Conservation (phyloP, 208 protist genomes). For the Leishmania aethiopica region DNA sequence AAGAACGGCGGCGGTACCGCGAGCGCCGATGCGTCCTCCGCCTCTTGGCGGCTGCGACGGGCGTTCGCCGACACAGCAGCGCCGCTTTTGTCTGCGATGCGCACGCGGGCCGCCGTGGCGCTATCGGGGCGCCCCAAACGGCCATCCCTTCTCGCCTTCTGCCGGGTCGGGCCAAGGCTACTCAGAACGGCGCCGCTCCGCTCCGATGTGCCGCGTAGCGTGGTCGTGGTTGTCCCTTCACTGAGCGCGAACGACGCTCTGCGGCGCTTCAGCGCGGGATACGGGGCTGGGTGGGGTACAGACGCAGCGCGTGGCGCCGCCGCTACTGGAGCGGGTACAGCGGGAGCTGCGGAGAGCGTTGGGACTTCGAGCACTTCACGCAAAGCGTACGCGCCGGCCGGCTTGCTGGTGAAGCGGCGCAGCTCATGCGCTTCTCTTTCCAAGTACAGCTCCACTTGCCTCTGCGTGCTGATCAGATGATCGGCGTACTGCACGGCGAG, state of each 20-base stretch:
- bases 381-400: constrained; percentile 63
- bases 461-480: constrained; percentile 38
- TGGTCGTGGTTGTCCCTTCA: constrained; percentile 6
- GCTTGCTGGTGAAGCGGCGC: constrained; percentile 57
- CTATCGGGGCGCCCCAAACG: neutral
- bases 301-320: neutral
- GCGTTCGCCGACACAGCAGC: neutral
- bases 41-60: neutral
- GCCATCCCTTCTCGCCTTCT: constrained; percentile 5
- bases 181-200: constrained; percentile 7
- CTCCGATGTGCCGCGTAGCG: constrained; percentile 14
- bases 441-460: constrained; percentile 38
- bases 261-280: constrained; percentile 1
- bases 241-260: neutral
- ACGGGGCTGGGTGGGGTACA: constrained; percentile 1
- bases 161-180: neutral
- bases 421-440: constrained; percentile 43
- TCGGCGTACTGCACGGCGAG: constrained; percentile 33
- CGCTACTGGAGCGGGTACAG: neutral
- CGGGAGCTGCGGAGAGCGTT: neutral
- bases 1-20: constrained; percentile 38
- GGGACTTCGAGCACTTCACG: constrained; percentile 59
- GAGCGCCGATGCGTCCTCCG: neutral
- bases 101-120: neutral
- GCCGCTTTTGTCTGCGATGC: constrained; percentile 3